Base-by-base conservation (phyloP, 1,139 yeast species). In the Lodderomyces elongisporus region DNA sequence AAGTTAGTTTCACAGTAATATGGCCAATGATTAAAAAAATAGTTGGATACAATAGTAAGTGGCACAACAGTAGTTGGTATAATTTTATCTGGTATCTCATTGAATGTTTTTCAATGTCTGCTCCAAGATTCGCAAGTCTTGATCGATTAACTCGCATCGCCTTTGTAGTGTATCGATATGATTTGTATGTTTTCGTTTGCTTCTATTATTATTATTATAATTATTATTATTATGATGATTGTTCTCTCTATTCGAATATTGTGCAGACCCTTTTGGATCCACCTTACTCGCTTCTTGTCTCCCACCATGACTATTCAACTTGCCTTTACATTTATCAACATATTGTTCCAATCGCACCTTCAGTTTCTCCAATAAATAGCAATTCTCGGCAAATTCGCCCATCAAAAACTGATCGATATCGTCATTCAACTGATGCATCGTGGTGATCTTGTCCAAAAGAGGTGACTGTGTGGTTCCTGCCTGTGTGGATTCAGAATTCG, bases 71-170 rank as follows among this genome's bases (percentile, higher is more conserved):
- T n/a, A n/a, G n/a, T n/a, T n/a, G n/a, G n/a, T n/a, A n/a, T n/a
- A n/a, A n/a, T n/a, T n/a, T n/a, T n/a, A n/a, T n/a, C n/a, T n/a
- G n/a, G n/a, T n/a, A n/a, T n/a, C n/a, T n/a, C n/a, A n/a, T 12
- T 25, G 16, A 25, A 38, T 58, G 48, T 48, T 37, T 23, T 42
- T 45, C 16, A 54, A 34, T 1, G 68, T 58, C 32, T 58, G 50
- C 42, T 74, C 79, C 23, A 74, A 48, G 5, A 71, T 64, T 26
- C 79, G 52, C 28, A 74, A 44, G 22, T 71, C 69, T 38, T 66
- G 71, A 46, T 74, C 77, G 3, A 70, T 45, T 6, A 58, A 36
- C 40, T 72, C 78, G 4, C 64, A 55, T 31, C 60, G 50, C n/a
- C 51, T 44, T 44, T 71, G 77, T 7, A 73, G 52, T n/a, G 7